A percentile compares a stretch with the other conserved stretches of the same genome.
phyloP scores from a whole-genome alignment of 257 asterid genomes.

The Solanum raphanifolium region DNA sequence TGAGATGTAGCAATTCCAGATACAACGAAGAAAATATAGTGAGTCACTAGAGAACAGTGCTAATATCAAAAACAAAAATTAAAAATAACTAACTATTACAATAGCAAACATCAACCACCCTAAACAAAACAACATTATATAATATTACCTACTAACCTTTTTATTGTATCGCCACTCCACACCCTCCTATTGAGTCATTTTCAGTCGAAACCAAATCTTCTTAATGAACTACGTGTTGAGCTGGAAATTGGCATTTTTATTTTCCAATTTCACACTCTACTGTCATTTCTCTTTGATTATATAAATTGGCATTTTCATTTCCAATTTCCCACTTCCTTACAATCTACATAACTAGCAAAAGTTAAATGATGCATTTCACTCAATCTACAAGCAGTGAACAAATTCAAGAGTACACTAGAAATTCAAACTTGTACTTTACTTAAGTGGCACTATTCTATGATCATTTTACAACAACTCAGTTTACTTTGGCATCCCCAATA shows the following conservation, averaged over 20 bases:
- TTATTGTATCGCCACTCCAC: no score
- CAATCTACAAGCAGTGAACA: not conserved
- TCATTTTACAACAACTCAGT: not conserved
- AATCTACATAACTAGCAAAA: not conserved
- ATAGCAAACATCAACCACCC: no score
- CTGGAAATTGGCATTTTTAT: no score
- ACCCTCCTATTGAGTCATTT: no score
- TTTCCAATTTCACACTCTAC: not conserved
- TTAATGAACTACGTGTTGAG: not conserved
- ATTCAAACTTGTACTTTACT: not conserved
- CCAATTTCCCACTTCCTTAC: not conserved
- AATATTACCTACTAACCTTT: no score
- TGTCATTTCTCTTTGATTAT: not conserved
- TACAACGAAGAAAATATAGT: no score
- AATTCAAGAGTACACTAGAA: not conserved
- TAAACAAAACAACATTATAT: no score
- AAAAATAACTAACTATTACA: no score
- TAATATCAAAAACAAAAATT: no score
- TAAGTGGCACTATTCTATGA: not conserved
- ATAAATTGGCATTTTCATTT: not conserved
- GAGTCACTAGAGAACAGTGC: no score
- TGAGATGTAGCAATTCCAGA: no score
- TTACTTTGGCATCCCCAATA: not conserved
- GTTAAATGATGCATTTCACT: not conserved
- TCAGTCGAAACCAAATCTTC: no score